Conservation (phyloP, 2,329 filamentous ascomycete genomes). For the Helicocarpus griseus region DNA sequence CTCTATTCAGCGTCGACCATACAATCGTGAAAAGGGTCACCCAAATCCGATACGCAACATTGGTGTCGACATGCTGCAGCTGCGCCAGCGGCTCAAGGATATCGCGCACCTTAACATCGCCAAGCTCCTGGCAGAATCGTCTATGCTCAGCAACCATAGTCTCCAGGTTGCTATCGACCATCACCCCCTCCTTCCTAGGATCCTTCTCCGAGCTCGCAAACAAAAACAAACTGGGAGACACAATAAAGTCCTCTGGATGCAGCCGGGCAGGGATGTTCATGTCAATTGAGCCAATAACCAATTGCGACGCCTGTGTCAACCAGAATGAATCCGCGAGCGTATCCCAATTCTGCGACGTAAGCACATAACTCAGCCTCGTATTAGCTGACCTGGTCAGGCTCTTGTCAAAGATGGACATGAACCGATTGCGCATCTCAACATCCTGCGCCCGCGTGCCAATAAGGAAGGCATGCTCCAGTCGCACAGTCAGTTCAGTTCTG, state of each 20-base stretch:
- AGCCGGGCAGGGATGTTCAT: slow-evolving; percentile 70
- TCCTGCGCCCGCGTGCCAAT: slow-evolving; percentile 89
- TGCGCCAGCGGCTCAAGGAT: slow-evolving; percentile 83
- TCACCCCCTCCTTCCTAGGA: slow-evolving; percentile 49
- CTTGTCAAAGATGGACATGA: slow-evolving; percentile 92
- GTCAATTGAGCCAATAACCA: slow-evolving; percentile 85
- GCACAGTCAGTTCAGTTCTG: slow-evolving; percentile 86
- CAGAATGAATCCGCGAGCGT: slow-evolving; percentile 91
- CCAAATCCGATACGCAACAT: slow-evolving; percentile 83
- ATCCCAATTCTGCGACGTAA: slow-evolving; percentile 94
- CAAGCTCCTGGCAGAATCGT: slow-evolving; percentile 73
- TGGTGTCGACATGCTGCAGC: slow-evolving; percentile 78
- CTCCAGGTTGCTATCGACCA: slow-evolving; percentile 76
- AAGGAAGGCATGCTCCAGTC: slow-evolving; percentile 96
- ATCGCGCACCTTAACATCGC: slow-evolving; percentile 79
- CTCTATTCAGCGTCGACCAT: slow-evolving; percentile 79
- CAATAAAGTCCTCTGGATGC: slow-evolving; percentile 72
- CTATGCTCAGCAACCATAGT: slow-evolving; percentile 66
- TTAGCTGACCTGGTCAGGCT: slow-evolving; percentile 88
- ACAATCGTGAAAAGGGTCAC: slow-evolving; percentile 81
- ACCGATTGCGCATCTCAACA: slow-evolving; percentile 92
- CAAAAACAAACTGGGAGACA: slow-evolving; percentile 62
- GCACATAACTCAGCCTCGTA: slow-evolving; percentile 77
- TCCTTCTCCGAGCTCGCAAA: slow-evolving; percentile 68
- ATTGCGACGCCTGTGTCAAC: slow-evolving; percentile 87